These are phyloP conservation scores for Sarocladiaceae sp. DNA, from an alignment of 2,329 filamentous ascomycete genomes.

Conservation along the genomic window DNA sequence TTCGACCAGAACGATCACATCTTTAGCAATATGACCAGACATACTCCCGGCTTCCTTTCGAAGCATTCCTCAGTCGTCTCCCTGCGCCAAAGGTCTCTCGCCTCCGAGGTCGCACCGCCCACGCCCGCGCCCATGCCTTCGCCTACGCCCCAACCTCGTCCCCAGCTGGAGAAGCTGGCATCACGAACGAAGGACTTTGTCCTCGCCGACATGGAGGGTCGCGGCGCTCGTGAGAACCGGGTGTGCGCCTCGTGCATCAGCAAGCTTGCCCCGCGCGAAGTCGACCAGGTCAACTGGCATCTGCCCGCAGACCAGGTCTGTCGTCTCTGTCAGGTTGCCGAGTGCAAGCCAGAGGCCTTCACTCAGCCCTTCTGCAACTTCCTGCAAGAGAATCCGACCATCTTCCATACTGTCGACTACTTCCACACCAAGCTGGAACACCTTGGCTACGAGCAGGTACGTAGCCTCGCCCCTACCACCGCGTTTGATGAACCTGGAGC, in stretches of 20 bases:
- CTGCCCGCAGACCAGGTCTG: conserved; percentile 15
- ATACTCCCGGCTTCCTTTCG: conserved; percentile 10
- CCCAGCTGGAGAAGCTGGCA: background rate
- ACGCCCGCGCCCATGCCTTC: background rate
- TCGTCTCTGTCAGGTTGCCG: conserved; percentile 20
- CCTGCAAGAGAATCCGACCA: conserved; percentile 81
- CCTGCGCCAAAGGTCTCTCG: conserved; percentile 7
- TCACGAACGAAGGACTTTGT: conserved; percentile 39
- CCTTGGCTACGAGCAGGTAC: conserved; percentile 66
- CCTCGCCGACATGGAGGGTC: conserved; percentile 32
- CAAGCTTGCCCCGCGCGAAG: conserved; percentile 22
- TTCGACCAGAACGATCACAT: background rate
- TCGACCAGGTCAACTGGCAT: conserved; percentile 26
- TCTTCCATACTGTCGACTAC: conserved; percentile 82
- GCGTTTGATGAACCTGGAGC: background rate
- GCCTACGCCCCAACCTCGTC: background rate
- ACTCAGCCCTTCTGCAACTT: conserved; percentile 83
- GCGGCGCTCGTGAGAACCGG: conserved; percentile 24
- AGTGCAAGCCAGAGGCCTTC: conserved; percentile 55
- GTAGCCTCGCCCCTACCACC: conserved; percentile 15
- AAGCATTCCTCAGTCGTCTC: conserved; percentile 10
- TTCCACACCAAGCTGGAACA: conserved; percentile 67
- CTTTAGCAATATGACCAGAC: conserved; percentile 9
- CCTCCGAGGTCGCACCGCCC: background rate
- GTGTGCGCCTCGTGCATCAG: conserved; percentile 34